Evolutionary conservation across 495 filamentous ascomycete species (phyloP), one percentile per base, ranked within the genome.

Genomic region (Podospora anserina): DNA sequence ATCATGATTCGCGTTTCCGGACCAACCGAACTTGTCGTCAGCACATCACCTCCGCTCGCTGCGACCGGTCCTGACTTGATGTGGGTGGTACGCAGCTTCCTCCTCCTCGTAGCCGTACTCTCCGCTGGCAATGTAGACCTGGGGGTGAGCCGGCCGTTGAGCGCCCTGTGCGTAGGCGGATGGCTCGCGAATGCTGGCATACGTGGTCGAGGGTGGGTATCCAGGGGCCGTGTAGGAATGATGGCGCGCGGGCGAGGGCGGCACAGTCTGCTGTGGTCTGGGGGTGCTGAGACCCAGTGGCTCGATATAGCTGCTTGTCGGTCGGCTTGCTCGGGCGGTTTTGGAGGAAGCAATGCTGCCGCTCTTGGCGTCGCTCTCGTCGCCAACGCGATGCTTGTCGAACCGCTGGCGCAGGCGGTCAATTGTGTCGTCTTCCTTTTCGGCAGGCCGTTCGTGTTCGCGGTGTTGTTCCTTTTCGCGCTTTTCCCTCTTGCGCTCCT

Each of bases 251-350:
- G 71, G 61, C 18, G 75, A 68, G 15, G 70, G 69, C 13, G 72
- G 68, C 11, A 63, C 61, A 6, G 73, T 53, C 7, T 55, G 61
- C 16, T 65, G 63, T 2, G 76, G 76, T 20, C 76, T 63, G 3
- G 75, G 75, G 16, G 75, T 71, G 60, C 66, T 64, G 60, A 72
- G 75, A 28, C 77, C 77, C 32, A 77, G 64, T 16, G 76, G 75
- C 69, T 79, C 78, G 28, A 79, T 72, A 72, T 78, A 79, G 77
- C 74, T 78, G 65, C 72, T 69, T 66, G 39, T 49, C 39, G 72
- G 76, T 13, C 70, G 74, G 32, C 61, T 63, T 62, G 39, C 64
- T 59, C 73, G 64, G n/a, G 55, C 64, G 63, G 66, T 67, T 62
- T 64, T 74, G 63, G 64, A 66, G 23, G 73, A 66, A 5, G 67